phyloP scores from a whole-genome alignment of 768 basidiomycete species.

The Phanerochaete sordida region DNA sequence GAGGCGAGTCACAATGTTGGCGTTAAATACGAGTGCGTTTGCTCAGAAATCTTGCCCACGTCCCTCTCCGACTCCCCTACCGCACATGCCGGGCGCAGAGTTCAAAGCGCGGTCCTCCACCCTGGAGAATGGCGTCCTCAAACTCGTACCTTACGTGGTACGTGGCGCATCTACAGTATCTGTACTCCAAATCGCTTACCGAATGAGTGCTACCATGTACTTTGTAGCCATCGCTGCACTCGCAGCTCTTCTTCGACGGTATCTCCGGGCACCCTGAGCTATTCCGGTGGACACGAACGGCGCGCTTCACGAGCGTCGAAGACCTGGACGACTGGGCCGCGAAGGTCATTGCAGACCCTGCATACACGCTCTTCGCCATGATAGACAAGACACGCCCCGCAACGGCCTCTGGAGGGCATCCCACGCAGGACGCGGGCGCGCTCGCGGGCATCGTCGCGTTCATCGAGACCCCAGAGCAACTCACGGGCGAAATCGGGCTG shows the following conservation, averaged over 20 bases:
- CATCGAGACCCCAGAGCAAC: slow-evolving; percentile 25
- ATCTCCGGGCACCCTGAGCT: slow-evolving; percentile 20
- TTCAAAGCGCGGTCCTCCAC: too few relatives aligned
- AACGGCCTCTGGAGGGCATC: not conserved
- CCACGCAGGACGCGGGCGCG: slow-evolving; percentile 6
- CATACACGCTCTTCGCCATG: slow-evolving; percentile 30
- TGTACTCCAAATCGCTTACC: too few relatives aligned
- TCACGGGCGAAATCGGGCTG: slow-evolving; percentile 34
- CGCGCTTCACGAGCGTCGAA: slow-evolving; percentile 12
- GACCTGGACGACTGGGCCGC: slow-evolving; percentile 18
- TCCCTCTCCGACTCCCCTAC: too few relatives aligned
- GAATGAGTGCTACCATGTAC: too few relatives aligned
- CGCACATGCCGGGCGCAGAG: too few relatives aligned
- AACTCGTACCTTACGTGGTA: too few relatives aligned
- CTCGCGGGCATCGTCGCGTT: slow-evolving; percentile 37
- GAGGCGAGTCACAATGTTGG: too few relatives aligned
- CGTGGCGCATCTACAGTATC: too few relatives aligned
- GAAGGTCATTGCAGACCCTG: slow-evolving; percentile 6
- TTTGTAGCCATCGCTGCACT: not conserved
- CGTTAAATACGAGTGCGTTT: too few relatives aligned
- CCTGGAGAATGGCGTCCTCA: too few relatives aligned
- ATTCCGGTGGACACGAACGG: slow-evolving; percentile 27
- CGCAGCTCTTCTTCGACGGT: not conserved
- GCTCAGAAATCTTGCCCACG: too few relatives aligned
- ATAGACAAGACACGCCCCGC: slow-evolving; percentile 31